A percentile compares a stretch with the other conserved stretches of the same genome.
These are phyloP conservation scores for Cucumis cinereus DNA, from an alignment of 306 rosid genomes.

Conservation along the genomic window DNA sequence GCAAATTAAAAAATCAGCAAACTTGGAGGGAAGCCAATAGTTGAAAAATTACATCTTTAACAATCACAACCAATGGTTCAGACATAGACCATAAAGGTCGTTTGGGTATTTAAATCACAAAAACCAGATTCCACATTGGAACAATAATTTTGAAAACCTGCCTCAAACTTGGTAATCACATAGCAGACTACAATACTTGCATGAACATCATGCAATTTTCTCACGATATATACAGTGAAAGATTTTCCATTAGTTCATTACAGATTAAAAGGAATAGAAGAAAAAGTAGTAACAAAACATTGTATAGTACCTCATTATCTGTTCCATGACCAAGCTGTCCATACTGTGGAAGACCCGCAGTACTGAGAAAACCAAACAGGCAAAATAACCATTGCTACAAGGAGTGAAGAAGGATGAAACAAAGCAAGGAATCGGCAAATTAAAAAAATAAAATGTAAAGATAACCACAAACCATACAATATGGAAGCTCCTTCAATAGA, in stretches of 20 bases:
- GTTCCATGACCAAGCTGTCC: constrained; percentile 99
- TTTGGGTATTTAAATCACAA: not conserved
- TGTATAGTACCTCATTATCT: constrained; percentile 75
- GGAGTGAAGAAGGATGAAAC: constrained; percentile 1
- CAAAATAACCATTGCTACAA: constrained; percentile 1
- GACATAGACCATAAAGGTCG: not conserved
- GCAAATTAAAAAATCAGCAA: not conserved
- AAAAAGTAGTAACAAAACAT: not conserved
- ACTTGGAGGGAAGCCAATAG: not conserved
- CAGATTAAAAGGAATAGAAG: not conserved
- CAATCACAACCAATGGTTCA: not conserved
- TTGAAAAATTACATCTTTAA: not conserved
- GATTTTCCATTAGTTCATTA: not conserved
- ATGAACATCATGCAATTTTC: not conserved
- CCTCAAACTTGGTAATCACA: not conserved
- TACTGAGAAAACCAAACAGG: constrained; percentile 30
- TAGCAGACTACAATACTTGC: not conserved
- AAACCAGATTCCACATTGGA: not conserved
- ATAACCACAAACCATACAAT: constrained; percentile 62
- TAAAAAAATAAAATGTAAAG: constrained; percentile 9
- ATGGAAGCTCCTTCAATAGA: constrained; percentile 85
- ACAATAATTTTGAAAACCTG: not conserved
- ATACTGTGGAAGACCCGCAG: constrained; percentile 92
- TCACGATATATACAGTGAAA: not conserved
- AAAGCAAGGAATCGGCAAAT: not conserved